Percentiles rank a stretch among this genome's conserved stretches.
Conservation (phyloP, 1,284 basidiomycete genomes). For the Cryptococcus neoformans region DNA sequence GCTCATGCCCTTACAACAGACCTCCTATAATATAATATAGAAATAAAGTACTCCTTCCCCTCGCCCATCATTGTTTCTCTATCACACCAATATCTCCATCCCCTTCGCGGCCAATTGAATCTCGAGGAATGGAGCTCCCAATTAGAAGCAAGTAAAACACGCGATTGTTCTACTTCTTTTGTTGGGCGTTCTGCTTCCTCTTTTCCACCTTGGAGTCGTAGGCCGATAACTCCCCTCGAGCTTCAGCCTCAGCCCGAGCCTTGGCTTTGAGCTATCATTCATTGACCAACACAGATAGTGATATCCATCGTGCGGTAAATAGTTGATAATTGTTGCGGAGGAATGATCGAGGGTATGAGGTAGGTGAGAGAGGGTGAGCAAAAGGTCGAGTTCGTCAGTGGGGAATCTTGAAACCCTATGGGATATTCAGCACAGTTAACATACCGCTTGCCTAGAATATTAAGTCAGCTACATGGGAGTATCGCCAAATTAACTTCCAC, state of each 20-base stretch:
- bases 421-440: neutral
- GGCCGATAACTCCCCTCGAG: slow-evolving; percentile 9
- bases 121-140: too few relatives aligned
- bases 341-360: neutral
- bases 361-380: neutral
- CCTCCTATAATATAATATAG: neutral
- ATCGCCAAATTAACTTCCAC: neutral
- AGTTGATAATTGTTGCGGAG: neutral
- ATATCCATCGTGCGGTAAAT: neutral
- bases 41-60: too few relatives aligned
- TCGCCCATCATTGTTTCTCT: too few relatives aligned
- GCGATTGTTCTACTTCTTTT: slow-evolving; percentile 1
- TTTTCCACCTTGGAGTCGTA: slow-evolving; percentile 13
- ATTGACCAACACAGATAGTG: neutral
- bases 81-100: too few relatives aligned
- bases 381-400: neutral
- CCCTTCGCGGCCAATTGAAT: too few relatives aligned
- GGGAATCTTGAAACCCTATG: neutral
- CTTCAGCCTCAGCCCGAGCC: slow-evolving; percentile 15
- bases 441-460: slow-evolving; percentile 12
- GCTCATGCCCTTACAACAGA: neutral
- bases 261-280: slow-evolving; percentile 14
- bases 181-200: slow-evolving; percentile 10
- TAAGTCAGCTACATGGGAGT: neutral
- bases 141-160: too few relatives aligned